Conservation (phyloP, 2,329 filamentous ascomycete genomes). For the Fusarium sp. region DNA sequence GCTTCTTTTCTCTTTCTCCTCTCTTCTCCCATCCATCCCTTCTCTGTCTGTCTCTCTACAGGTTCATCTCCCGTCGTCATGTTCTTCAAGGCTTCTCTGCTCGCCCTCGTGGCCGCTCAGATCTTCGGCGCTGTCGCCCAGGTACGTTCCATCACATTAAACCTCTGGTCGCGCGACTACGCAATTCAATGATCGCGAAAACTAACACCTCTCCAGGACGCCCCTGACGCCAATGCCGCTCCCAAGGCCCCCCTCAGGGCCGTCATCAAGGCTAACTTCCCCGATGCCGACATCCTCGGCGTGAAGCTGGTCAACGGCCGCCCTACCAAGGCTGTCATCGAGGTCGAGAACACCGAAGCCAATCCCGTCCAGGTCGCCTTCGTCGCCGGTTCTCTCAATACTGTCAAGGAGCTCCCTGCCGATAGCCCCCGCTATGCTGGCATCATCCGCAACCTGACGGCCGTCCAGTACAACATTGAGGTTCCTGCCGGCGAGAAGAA, state of each 20-base stretch:
- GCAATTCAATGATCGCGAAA: not conserved
- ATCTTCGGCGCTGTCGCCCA: constrained; percentile 76
- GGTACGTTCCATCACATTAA: constrained; percentile 61
- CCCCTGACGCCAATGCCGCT: constrained; percentile 42
- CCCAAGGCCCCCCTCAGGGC: constrained; percentile 66
- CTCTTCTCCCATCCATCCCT: constrained; percentile 13
- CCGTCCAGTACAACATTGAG: constrained; percentile 79
- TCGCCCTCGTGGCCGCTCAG: constrained; percentile 80
- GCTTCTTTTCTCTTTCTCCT: constrained; percentile 28
- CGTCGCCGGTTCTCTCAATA: constrained; percentile 81
- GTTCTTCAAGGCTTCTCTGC: constrained; percentile 81
- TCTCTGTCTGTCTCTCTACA: constrained; percentile 28
- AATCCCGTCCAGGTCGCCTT: constrained; percentile 81
- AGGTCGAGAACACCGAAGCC: constrained; percentile 87
- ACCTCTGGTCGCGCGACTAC: constrained; percentile 22
- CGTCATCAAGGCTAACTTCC: constrained; percentile 74
- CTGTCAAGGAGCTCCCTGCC: constrained; percentile 66
- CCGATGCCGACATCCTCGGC: constrained; percentile 87
- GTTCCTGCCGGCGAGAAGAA: constrained; percentile 83
- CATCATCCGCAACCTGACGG: constrained; percentile 88
- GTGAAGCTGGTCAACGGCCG: constrained; percentile 96
- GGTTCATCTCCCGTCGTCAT: constrained; percentile 61
- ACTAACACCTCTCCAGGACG: constrained; percentile 23
- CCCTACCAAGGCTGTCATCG: constrained; percentile 85
- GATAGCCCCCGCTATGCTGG: constrained; percentile 62